phyloP scores from a whole-genome alignment of 2,329 filamentous ascomycete species.

The Phialemoniopsis sp. region DNA sequence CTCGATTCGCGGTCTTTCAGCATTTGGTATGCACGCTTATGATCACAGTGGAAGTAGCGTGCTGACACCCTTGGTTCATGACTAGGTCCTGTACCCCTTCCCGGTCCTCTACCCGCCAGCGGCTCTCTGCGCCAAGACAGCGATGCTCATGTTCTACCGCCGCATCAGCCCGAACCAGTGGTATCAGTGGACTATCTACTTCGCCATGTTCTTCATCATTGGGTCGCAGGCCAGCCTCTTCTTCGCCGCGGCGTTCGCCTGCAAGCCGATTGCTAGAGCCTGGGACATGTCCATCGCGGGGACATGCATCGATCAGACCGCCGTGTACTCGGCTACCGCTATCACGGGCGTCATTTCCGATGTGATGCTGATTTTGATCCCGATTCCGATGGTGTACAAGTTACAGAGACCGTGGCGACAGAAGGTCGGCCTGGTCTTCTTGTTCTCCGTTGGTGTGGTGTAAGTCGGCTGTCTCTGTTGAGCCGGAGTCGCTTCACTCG shows the following conservation, averaged over 20 bases:
- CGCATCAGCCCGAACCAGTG: constrained; percentile 3
- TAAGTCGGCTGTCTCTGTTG: too few species aligned
- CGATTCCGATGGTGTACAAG: constrained; percentile 8
- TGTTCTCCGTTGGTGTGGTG: constrained; percentile 8
- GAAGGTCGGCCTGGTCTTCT: constrained; percentile 6
- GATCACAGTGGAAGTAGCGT: not conserved
- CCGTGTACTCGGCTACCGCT: constrained; percentile 10
- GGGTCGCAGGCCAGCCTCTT: constrained; percentile 6
- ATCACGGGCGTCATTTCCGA: constrained; percentile 9
- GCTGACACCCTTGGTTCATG: not conserved
- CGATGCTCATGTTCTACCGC: constrained; percentile 6
- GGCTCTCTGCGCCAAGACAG: constrained; percentile 7
- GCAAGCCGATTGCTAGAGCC: constrained; percentile 6
- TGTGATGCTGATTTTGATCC: constrained; percentile 8
- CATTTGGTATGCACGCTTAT: constrained; percentile 3
- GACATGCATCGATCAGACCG: constrained; percentile 8
- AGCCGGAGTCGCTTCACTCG: too few species aligned
- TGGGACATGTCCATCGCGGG: constrained; percentile 7
- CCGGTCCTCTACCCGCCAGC: too few species aligned
- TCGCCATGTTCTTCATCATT: constrained; percentile 6
- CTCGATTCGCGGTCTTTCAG: too few species aligned
- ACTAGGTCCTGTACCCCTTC: too few species aligned
- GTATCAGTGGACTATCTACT: constrained; percentile 5
- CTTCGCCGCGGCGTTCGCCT: constrained; percentile 8
- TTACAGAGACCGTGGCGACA: constrained; percentile 5